These are phyloP conservation scores for Fusarium equiseti DNA, from an alignment of 2,329 filamentous ascomycete species.

Conservation along the genomic window DNA sequence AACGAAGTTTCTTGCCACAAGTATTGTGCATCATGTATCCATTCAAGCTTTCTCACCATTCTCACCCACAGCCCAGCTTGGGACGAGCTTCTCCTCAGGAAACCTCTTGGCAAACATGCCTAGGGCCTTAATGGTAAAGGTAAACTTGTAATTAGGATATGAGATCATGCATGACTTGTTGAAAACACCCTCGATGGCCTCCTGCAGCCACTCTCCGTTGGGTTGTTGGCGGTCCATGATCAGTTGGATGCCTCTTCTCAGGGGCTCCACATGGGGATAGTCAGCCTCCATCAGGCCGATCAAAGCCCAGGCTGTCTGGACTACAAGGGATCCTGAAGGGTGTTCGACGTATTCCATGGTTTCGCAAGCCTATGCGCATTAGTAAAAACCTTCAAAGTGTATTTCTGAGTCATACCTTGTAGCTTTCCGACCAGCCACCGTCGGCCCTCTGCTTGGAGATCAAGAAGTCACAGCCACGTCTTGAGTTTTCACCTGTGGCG, in stretches of 20 bases:
- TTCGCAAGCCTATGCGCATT: slow-evolving; percentile 74
- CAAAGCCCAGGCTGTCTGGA: slow-evolving; percentile 93
- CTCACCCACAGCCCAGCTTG: slow-evolving; percentile 23
- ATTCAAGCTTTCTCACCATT: neutral
- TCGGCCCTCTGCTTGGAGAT: slow-evolving; percentile 86
- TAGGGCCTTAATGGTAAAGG: slow-evolving; percentile 92
- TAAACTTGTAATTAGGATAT: slow-evolving; percentile 99
- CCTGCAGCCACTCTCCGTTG: slow-evolving; percentile 95
- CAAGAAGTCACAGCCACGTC: slow-evolving; percentile 86
- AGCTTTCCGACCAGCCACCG: slow-evolving; percentile 97
- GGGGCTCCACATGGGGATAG: slow-evolving; percentile 79
- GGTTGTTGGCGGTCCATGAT: slow-evolving; percentile 86
- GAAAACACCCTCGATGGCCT: slow-evolving; percentile 97
- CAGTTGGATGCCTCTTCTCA: slow-evolving; percentile 80
- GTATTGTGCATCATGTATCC: neutral
- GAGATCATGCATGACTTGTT: slow-evolving; percentile 99
- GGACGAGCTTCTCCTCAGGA: slow-evolving; percentile 69
- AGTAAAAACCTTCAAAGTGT: slow-evolving; percentile 6
- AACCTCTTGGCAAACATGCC: slow-evolving; percentile 86
- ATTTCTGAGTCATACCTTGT: slow-evolving; percentile 65
- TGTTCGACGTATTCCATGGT: slow-evolving; percentile 81
- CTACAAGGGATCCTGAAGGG: slow-evolving; percentile 81
- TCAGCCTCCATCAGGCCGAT: slow-evolving; percentile 85
- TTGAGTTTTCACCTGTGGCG: slow-evolving; percentile 75
- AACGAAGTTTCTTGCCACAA: neutral